Conservation (phyloP, 2,329 filamentous ascomycete genomes). For the Lecanosticta acicola region DNA sequence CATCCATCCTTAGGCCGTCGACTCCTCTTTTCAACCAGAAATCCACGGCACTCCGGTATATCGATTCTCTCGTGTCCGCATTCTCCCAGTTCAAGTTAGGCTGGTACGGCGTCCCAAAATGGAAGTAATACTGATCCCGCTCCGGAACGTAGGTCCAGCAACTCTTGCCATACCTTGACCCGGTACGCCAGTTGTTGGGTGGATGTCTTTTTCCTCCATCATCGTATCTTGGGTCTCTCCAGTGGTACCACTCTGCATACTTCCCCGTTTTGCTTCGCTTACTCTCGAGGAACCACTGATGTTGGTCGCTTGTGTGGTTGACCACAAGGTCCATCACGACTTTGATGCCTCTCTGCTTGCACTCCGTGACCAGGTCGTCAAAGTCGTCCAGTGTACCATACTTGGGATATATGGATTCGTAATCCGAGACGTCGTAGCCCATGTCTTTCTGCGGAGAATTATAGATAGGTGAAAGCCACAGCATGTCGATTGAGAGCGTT, state of each 20-base stretch:
- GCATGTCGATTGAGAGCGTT: slow-evolving; percentile 55
- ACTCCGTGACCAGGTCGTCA: slow-evolving; percentile 37
- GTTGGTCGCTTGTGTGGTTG: slow-evolving; percentile 37
- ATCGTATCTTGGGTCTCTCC: slow-evolving; percentile 49
- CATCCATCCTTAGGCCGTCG: slow-evolving; percentile 44
- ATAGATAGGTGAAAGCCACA: slow-evolving; percentile 60
- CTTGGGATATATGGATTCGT: slow-evolving; percentile 41
- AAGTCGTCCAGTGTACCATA: slow-evolving; percentile 44
- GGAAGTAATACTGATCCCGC: slow-evolving; percentile 53
- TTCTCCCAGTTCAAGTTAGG: slow-evolving; percentile 47
- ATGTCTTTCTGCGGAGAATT: slow-evolving; percentile 44
- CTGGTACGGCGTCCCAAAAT: slow-evolving; percentile 42
- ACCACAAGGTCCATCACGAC: slow-evolving; percentile 42
- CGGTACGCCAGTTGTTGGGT: slow-evolving; percentile 65
- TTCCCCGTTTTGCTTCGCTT: slow-evolving; percentile 48
- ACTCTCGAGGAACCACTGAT: slow-evolving; percentile 53
- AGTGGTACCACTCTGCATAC: slow-evolving; percentile 62
- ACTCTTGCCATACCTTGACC: slow-evolving; percentile 48
- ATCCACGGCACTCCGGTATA: slow-evolving; percentile 39
- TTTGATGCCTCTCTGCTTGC: slow-evolving; percentile 43
- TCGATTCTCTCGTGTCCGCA: slow-evolving; percentile 37
- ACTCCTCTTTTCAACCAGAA: slow-evolving; percentile 42
- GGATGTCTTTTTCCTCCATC: slow-evolving; percentile 33
- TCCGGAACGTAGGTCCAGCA: slow-evolving; percentile 66
- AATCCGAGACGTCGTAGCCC: slow-evolving; percentile 47